Evolutionary conservation across 108 stramenopile species (phyloP).

Genomic region (Parietichytrium sp.): DNA sequence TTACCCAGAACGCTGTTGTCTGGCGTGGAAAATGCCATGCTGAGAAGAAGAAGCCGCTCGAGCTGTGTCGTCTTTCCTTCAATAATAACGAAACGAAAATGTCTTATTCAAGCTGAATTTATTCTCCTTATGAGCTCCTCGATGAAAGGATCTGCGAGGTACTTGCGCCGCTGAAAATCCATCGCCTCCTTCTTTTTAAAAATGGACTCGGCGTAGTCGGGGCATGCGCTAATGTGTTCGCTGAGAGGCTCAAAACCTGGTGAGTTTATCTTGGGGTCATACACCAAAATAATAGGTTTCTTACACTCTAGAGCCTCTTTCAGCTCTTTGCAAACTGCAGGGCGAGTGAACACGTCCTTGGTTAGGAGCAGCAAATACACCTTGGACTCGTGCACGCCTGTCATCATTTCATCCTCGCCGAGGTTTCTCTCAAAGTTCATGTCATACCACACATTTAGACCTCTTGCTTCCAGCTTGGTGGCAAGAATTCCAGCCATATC

Average conservation of each 20-base stretch:
- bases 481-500: background rate
- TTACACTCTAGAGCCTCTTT: background rate
- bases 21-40: too few species aligned
- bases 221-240: too few species aligned
- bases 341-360: background rate
- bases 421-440: background rate
- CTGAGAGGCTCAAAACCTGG: too few species aligned
- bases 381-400: background rate
- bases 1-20: too few species aligned
- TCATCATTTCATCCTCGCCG: background rate
- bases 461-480: background rate
- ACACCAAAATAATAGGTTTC: background rate
- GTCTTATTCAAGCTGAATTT: too few species aligned
- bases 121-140: too few species aligned
- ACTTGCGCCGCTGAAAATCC: conserved; percentile 13
- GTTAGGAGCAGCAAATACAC: background rate
- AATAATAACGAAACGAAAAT: too few species aligned
- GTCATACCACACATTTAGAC: background rate
- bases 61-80: too few species aligned
- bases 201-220: too few species aligned
- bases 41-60: too few species aligned
- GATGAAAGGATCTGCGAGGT: background rate
- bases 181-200: conserved; percentile 12
- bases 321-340: background rate
- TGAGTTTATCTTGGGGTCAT: background rate